These are phyloP conservation scores for Larix kaempferi DNA, from an alignment of 75 land plant genomes.

Conservation along the genomic window DNA sequence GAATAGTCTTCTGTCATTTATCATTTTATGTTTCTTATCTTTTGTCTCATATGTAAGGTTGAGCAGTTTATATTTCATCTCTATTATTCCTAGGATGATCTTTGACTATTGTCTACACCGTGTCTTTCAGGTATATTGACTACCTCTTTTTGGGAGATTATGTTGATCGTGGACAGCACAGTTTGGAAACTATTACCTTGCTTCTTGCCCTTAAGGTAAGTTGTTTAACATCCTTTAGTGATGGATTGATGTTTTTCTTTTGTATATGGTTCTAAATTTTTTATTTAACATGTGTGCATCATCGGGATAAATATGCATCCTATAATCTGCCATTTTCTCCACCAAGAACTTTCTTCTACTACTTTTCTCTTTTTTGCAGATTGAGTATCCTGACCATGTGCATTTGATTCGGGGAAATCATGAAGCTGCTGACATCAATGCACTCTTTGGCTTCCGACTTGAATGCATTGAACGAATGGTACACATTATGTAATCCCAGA, in stretches of 20 bases:
- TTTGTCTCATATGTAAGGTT: neutral
- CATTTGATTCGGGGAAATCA: slow-evolving; percentile 92
- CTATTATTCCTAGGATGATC: neutral
- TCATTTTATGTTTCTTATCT: neutral
- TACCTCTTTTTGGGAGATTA: slow-evolving; percentile 89
- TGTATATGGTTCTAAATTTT: neutral
- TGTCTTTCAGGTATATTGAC: slow-evolving; percentile 73
- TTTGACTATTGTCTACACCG: slow-evolving; percentile 2
- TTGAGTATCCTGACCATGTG: slow-evolving; percentile 85
- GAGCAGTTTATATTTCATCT: slow-evolving; percentile 2
- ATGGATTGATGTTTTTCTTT: slow-evolving; percentile 1
- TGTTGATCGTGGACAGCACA: slow-evolving; percentile 92
- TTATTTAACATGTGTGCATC: neutral
- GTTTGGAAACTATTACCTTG: slow-evolving; percentile 84
- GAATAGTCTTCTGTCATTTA: neutral
- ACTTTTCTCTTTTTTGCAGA: slow-evolving; percentile 44
- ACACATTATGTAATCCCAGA: slow-evolving; percentile 9
- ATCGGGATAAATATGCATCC: neutral
- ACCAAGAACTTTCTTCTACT: neutral
- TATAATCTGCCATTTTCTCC: neutral
- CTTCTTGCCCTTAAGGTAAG: slow-evolving; percentile 85
- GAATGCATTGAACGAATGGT: slow-evolving; percentile 98
- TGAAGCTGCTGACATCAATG: slow-evolving; percentile 95
- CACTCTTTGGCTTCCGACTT: slow-evolving; percentile 87
- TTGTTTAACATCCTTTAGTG: neutral